Evolutionary conservation across 805 yeast genomes (phyloP).

Genomic region (Candida boidinii): DNA sequence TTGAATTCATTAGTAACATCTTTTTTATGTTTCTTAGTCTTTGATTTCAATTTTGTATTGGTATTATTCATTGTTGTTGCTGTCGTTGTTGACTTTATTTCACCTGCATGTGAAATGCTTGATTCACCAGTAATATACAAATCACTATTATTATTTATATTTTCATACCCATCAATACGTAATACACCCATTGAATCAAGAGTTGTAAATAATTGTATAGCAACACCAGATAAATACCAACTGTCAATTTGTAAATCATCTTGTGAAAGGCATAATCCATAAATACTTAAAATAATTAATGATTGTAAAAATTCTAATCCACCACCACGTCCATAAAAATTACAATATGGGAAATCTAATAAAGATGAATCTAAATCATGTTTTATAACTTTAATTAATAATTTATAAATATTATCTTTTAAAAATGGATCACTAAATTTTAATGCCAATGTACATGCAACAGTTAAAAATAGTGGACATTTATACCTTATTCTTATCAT

Average conservation of each 20-base stretch:
- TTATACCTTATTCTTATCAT: slow-evolving; percentile 37
- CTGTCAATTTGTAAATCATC: slow-evolving; percentile 48
- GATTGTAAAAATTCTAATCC: slow-evolving; percentile 59
- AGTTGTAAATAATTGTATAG: slow-evolving; percentile 53
- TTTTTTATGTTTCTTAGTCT: too few species aligned
- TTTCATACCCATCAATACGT: slow-evolving; percentile 2
- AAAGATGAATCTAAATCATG: slow-evolving; percentile 39
- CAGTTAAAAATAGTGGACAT: slow-evolving; percentile 58
- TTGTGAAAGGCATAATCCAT: slow-evolving; percentile 53
- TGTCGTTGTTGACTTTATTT: too few species aligned
- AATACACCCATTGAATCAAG: slow-evolving; percentile 38
- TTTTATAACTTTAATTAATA: slow-evolving; percentile 37
- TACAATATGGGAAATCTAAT: slow-evolving; percentile 27
- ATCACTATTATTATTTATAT: too few species aligned
- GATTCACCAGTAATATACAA: too few species aligned
- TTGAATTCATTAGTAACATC: slow-evolving; percentile 34
- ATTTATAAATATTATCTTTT: slow-evolving; percentile 32
- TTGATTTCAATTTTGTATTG: too few species aligned
- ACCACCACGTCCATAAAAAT: slow-evolving; percentile 13
- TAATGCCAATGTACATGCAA: slow-evolving; percentile 55
- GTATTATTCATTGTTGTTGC: too few species aligned
- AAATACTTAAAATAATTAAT: slow-evolving; percentile 54
- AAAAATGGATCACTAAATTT: slow-evolving; percentile 36
- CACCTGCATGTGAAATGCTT: slow-evolving; percentile 4
- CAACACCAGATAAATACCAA: slow-evolving; percentile 62